phyloP scores from a whole-genome alignment of 2,329 filamentous ascomycete genomes.

The Sporothrix schenckii region DNA sequence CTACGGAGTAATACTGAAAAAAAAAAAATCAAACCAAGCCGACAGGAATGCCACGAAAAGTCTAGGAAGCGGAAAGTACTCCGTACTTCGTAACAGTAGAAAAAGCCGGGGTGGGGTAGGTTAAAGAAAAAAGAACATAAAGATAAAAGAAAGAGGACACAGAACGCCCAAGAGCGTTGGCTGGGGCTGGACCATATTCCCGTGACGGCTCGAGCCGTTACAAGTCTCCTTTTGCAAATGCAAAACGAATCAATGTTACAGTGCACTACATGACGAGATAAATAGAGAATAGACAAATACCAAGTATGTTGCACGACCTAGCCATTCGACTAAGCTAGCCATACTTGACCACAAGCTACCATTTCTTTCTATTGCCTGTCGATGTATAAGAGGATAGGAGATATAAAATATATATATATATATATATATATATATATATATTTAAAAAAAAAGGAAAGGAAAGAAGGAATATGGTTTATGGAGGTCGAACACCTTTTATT shows the following conservation, averaged over 20 bases:
- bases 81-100: neutral
- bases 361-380: no score
- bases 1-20: no score
- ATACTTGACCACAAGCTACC: no score
- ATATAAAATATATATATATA: no score
- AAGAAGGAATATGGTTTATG: neutral
- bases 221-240: neutral
- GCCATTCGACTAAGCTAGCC: no score
- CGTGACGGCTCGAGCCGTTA: conserved; percentile 24
- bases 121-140: neutral
- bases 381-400: no score
- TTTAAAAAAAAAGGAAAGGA: neutral
- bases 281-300: neutral
- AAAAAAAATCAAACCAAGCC: neutral
- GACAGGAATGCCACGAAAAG: neutral
- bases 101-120: conserved; percentile 2
- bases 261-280: neutral
- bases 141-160: neutral
- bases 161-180: no score
- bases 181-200: neutral
- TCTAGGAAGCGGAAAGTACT: neutral
- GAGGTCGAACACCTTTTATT: neutral
- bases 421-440: no score
- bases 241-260: neutral
- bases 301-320: no score